A percentile compares a stretch with the other conserved stretches of the same genome.
These are phyloP conservation scores for Yarrowia divulgata DNA, from an alignment of 805 yeast species.

Conservation along the genomic window DNA sequence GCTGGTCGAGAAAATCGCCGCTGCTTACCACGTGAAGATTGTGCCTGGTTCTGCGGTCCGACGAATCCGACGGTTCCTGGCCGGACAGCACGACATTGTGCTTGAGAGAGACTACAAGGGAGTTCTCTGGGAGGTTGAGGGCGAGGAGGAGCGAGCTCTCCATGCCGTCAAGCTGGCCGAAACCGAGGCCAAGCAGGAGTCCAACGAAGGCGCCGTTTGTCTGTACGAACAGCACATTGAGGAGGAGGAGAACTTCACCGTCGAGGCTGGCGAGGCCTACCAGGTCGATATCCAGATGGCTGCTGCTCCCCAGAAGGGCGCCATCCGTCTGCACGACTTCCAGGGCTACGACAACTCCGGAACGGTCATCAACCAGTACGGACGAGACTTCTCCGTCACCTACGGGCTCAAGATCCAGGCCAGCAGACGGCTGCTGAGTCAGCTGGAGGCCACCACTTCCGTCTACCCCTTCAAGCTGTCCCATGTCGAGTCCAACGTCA, in stretches of 20 bases:
- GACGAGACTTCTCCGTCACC: slow-evolving; percentile 85
- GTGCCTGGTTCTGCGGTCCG: slow-evolving; percentile 94
- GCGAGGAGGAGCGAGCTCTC: slow-evolving; percentile 42
- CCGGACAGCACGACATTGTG: slow-evolving; percentile 94
- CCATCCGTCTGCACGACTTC: slow-evolving; percentile 46
- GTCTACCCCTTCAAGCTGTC: slow-evolving; percentile 92
- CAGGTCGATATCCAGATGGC: slow-evolving; percentile 82
- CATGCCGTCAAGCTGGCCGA: slow-evolving; percentile 40
- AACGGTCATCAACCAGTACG: slow-evolving; percentile 53
- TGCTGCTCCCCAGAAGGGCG: slow-evolving; percentile 56
- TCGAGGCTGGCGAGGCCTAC: slow-evolving; percentile 85
- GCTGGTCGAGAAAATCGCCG: slow-evolving; percentile 87
- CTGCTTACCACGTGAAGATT: slow-evolving; percentile 78
- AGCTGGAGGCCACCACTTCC: slow-evolving; percentile 74
- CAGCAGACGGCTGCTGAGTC: slow-evolving; percentile 71
- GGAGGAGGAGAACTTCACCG: slow-evolving; percentile 67
- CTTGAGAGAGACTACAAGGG: slow-evolving; percentile 94
- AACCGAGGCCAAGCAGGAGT: background rate
- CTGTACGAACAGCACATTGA: slow-evolving; percentile 48
- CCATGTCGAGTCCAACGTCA: slow-evolving; percentile 68
- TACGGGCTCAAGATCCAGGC: slow-evolving; percentile 79
- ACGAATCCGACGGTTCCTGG: slow-evolving; percentile 88
- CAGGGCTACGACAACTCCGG: slow-evolving; percentile 46
- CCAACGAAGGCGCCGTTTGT: slow-evolving; percentile 45
- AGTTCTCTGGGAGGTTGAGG: slow-evolving; percentile 57